Evolutionary conservation across 139 green algal genomes (phyloP).

Genomic region (Tetraselmis chui): DNA sequence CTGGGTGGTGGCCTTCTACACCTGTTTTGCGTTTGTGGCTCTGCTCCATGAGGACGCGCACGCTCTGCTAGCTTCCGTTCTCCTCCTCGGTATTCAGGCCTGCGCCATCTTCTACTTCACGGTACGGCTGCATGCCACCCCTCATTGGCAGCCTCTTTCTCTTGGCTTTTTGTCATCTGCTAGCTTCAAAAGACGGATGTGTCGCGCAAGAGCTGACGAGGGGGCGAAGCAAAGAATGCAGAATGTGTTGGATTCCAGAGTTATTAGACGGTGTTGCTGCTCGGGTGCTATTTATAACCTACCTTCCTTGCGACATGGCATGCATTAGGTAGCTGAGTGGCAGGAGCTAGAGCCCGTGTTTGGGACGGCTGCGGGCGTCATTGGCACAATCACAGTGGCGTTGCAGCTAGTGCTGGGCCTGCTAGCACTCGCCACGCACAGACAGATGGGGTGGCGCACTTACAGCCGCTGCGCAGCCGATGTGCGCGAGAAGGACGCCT

Average conservation of each 20-base stretch:
- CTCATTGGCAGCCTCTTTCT: too few species aligned
- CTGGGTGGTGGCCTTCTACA: background rate
- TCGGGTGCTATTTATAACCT: too few species aligned
- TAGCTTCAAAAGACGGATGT: too few species aligned
- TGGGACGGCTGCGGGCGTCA: background rate
- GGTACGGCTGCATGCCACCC: constrained; percentile 2
- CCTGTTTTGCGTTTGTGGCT: background rate
- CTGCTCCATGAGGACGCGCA: constrained; percentile 26
- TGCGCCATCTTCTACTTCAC: constrained; percentile 22
- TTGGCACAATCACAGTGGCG: constrained; percentile 9
- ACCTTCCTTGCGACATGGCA: too few species aligned
- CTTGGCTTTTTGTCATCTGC: too few species aligned
- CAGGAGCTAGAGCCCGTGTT: background rate
- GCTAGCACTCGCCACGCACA: constrained; percentile 19
- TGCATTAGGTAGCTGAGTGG: background rate
- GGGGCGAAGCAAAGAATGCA: too few species aligned
- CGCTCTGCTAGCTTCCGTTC: constrained; percentile 22
- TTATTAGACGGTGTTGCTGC: too few species aligned
- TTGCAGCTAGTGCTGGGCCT: constrained; percentile 10
- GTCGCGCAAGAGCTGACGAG: too few species aligned
- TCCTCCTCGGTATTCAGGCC: constrained; percentile 13
- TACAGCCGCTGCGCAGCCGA: constrained; percentile 32
- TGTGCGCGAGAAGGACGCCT: constrained; percentile 27
- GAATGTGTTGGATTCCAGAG: too few species aligned
- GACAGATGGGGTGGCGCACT: constrained; percentile 30